Percentiles rank a stretch among this genome's conserved stretches.
These are phyloP conservation scores for Panicum virgatum DNA, from an alignment of 202 grass and related monocot species.

Conservation along the genomic window DNA sequence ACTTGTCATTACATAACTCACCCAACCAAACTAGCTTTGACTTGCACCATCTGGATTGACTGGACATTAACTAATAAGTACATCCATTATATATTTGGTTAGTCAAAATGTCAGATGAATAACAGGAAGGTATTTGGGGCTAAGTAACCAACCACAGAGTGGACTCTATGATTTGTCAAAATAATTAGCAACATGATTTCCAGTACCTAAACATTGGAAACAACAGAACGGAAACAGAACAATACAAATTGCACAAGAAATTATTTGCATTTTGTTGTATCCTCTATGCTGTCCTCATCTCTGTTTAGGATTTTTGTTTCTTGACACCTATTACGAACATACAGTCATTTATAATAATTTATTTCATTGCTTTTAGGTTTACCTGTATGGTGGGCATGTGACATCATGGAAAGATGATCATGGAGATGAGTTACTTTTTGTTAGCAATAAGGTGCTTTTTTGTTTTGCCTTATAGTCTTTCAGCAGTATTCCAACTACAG, in stretches of 20 bases:
- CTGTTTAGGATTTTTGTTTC: conserved; percentile 14
- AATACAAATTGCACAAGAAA: conserved; percentile 1
- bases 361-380: conserved; percentile 59
- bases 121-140: background rate
- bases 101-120: conserved; percentile 31
- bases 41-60: conserved; percentile 12
- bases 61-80: conserved; percentile 18
- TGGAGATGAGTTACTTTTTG: conserved; percentile 85
- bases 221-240: conserved; percentile 1
- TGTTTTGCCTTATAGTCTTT: conserved; percentile 27
- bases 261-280: conserved; percentile 2
- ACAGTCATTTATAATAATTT: conserved; percentile 16
- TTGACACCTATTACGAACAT: conserved; percentile 22
- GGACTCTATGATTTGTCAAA: background rate
- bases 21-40: conserved; percentile 1
- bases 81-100: background rate
- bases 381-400: conserved; percentile 74
- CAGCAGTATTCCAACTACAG: background rate
- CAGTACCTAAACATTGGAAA: background rate
- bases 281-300: background rate
- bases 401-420: conserved; percentile 88
- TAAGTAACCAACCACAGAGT: background rate
- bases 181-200: conserved; percentile 12
- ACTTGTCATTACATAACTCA: conserved; percentile 14
- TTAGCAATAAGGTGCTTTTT: conserved; percentile 72